Percentiles rank a stretch among this genome's conserved stretches.
Evolutionary conservation across 2,329 filamentous ascomycete genomes (phyloP).

Genomic region (Penicillium sp.): DNA sequence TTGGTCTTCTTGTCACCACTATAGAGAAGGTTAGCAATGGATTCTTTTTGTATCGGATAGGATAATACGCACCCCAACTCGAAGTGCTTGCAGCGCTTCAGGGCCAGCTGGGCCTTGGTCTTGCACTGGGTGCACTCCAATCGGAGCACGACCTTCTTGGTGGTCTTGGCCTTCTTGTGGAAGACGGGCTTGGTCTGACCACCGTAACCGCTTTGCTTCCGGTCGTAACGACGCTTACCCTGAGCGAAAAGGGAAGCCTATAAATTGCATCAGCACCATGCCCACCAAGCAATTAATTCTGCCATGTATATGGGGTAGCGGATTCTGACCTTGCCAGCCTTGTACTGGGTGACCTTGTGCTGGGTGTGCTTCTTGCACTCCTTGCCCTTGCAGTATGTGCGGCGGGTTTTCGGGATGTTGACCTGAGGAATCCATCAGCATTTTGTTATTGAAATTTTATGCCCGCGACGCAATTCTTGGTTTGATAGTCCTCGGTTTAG

Average conservation of each 20-base stretch:
- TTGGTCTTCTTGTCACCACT: slow-evolving; percentile 99
- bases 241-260: slow-evolving; percentile 90
- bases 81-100: slow-evolving; percentile 99
- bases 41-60: neutral
- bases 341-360: slow-evolving; percentile 95
- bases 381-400: slow-evolving; percentile 97
- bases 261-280: neutral
- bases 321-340: slow-evolving; percentile 75
- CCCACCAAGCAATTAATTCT: neutral
- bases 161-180: slow-evolving; percentile 99
- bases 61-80: slow-evolving; percentile 79
- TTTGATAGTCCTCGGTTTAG: neutral
- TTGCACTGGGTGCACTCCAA: slow-evolving; percentile 98
- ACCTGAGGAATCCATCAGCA: slow-evolving; percentile 54
- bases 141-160: slow-evolving; percentile 99
- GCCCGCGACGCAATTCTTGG: neutral
- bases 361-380: slow-evolving; percentile 89
- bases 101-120: slow-evolving; percentile 92
- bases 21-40: slow-evolving; percentile 42
- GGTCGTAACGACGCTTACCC: slow-evolving; percentile 99
- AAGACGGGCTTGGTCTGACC: slow-evolving; percentile 99
- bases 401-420: slow-evolving; percentile 97
- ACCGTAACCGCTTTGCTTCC: slow-evolving; percentile 99
- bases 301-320: slow-evolving; percentile 14
- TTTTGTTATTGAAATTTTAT: neutral